Conservation (phyloP, 345 rosid genomes). For the Chamaenerion angustifolium region DNA sequence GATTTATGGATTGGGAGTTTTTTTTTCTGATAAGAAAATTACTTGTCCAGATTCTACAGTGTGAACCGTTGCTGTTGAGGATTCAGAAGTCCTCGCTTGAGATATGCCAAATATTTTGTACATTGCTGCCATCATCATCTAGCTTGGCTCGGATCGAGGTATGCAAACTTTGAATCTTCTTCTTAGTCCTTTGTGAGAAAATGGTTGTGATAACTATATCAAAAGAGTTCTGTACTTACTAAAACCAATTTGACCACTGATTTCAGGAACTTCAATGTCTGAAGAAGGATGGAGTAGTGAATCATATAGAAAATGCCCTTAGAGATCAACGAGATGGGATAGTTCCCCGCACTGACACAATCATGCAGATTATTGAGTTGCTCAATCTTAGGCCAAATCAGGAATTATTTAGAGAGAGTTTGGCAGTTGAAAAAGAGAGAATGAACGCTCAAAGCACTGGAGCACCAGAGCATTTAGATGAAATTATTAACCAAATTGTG, state of each 20-base stretch:
- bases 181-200: too few relatives aligned
- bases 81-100: constrained; percentile 49
- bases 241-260: constrained; percentile 17
- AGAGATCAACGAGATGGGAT: constrained; percentile 33
- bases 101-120: constrained; percentile 37
- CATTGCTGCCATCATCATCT: constrained; percentile 36
- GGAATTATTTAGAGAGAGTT: constrained; percentile 63
- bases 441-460: constrained; percentile 20
- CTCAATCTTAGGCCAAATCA: constrained; percentile 46
- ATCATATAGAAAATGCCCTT: constrained; percentile 36
- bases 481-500: constrained; percentile 30
- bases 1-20: too few relatives aligned
- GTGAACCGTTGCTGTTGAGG: constrained; percentile 39
- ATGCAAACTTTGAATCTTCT: background rate
- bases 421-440: constrained; percentile 78
- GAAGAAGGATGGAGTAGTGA: constrained; percentile 31
- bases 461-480: constrained; percentile 24
- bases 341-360: constrained; percentile 29
- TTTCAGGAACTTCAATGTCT: constrained; percentile 49
- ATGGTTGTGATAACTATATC: too few relatives aligned
- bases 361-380: constrained; percentile 38
- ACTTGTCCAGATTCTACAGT: constrained; percentile 39
- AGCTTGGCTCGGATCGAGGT: constrained; percentile 50
- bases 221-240: background rate
- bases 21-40: background rate